A percentile compares a stretch with the other conserved stretches of the same genome.
These are phyloP conservation scores for Naganishia albida DNA, from an alignment of 1,284 basidiomycete species.

Conservation along the genomic window DNA sequence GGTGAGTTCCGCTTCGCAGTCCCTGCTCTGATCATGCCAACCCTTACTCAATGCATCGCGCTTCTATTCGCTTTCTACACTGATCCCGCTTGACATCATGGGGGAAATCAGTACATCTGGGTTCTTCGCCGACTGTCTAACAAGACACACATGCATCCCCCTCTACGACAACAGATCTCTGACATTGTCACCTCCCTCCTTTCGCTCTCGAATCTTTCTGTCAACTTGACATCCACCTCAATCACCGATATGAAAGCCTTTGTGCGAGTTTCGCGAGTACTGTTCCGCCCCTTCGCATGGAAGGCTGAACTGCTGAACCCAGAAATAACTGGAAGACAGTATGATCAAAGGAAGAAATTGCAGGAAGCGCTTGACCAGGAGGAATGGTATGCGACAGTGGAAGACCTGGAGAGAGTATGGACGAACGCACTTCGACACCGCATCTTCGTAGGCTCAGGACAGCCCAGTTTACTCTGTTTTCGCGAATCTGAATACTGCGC, in stretches of 20 bases:
- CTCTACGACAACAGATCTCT: slow-evolving; percentile 33
- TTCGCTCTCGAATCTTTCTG: slow-evolving; percentile 18
- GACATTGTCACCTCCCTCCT: slow-evolving; percentile 27
- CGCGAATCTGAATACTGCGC: background rate
- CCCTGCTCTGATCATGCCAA: no score
- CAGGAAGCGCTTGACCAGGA: slow-evolving; percentile 33
- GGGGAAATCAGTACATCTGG: slow-evolving; percentile 15
- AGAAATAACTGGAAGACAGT: slow-evolving; percentile 25
- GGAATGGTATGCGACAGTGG: slow-evolving; percentile 34
- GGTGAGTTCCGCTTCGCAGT: background rate
- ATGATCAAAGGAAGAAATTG: slow-evolving; percentile 34
- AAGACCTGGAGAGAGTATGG: slow-evolving; percentile 30
- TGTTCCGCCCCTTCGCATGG: slow-evolving; percentile 32
- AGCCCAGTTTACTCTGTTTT: background rate
- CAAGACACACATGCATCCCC: slow-evolving; percentile 36
- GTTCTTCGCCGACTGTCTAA: slow-evolving; percentile 30
- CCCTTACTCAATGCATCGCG: background rate
- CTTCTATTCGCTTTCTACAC: background rate
- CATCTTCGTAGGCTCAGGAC: background rate
- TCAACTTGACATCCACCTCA: slow-evolving; percentile 22
- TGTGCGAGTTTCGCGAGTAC: slow-evolving; percentile 29
- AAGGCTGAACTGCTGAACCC: slow-evolving; percentile 23
- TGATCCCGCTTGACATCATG: background rate
- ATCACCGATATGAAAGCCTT: slow-evolving; percentile 32
- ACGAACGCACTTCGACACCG: slow-evolving; percentile 30